A percentile compares a stretch with the other conserved stretches of the same genome.
phyloP scores from a whole-genome alignment of 176 grass and related monocot genomes.

The Cocos nucifera region DNA sequence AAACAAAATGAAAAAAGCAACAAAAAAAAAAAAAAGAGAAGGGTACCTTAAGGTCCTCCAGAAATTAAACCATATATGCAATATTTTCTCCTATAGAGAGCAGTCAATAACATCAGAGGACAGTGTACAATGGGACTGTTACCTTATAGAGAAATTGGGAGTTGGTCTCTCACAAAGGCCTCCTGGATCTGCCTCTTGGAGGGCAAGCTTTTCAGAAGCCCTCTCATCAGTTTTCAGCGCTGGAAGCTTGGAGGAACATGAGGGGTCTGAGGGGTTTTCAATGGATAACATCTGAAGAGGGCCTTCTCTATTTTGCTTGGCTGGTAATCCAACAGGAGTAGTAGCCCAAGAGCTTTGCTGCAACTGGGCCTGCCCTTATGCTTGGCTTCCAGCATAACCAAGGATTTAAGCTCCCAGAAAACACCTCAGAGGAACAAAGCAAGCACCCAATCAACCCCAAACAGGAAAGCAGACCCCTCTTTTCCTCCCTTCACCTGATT shows the following conservation, averaged over 20 bases:
- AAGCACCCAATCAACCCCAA: background rate
- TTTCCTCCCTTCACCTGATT: slow-evolving; percentile 30
- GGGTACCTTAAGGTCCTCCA: too few species aligned
- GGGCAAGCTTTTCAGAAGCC: slow-evolving; percentile 1
- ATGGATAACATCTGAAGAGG: slow-evolving; percentile 20
- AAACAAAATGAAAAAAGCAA: too few species aligned
- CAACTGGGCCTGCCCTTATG: slow-evolving; percentile 1
- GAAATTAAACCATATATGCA: too few species aligned
- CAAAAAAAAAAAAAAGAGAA: too few species aligned
- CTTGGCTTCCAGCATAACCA: slow-evolving; percentile 15
- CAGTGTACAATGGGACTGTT: slow-evolving; percentile 1
- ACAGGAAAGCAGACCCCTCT: background rate
- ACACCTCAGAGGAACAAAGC: background rate
- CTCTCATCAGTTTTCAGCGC: slow-evolving; percentile 2
- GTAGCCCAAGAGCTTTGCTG: slow-evolving; percentile 7
- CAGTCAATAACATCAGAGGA: background rate
- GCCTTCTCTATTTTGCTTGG: background rate
- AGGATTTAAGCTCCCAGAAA: background rate
- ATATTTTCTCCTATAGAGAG: too few species aligned
- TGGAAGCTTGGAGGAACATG: slow-evolving; percentile 7
- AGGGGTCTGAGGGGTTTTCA: slow-evolving; percentile 6
- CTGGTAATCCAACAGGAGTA: background rate
- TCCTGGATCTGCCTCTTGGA: background rate
- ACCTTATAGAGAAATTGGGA: slow-evolving; percentile 18
- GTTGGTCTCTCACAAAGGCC: slow-evolving; percentile 1